Evolutionary conservation across 1,284 basidiomycete species (phyloP), one percentile per base, ranked within the genome.

Genomic region (Austropuccinia psidii): DNA sequence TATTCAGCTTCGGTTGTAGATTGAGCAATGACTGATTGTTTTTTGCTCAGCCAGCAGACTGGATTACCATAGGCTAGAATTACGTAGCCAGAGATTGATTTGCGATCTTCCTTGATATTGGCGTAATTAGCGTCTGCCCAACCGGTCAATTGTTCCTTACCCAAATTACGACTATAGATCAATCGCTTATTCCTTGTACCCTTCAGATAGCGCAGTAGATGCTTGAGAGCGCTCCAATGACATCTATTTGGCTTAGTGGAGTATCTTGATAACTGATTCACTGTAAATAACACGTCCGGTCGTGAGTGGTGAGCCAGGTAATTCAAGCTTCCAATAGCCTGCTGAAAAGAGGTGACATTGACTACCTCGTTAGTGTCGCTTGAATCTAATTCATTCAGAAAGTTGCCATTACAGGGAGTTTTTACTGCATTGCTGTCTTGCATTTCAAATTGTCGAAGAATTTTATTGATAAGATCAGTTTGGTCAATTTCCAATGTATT

Each of bases 31-130:
- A 43, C 24, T 15, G 52, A 17, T 45, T 68, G 68, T 35, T 70
- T 70, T 27, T 60, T 49, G 4, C 54, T 37, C 8, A 21, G 35
- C 67, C 67, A 70, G 29, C 67, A 55, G 3, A 70, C 37, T 5
- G 49, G n/a, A 35, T 57, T 49, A 0, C 68, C 66, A 6, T 43
- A 19, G 31, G n/a, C 35, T 21, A 37, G 11, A 13, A 35, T 6
- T n/a, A 37, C 55, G 47, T 6, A 62, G 19, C 60, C 60, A 1
- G 60, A 39, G 7, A 43, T 62, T 29, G 60, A 62, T 19, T 45
- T 62, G n/a, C 47, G 43, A 19, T 62, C 27, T 6, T 2, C 2
- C 15, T 7, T 29, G 2, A 29, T 39, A 15, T 39, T 62, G 6
- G 41, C 60, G 47, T 62, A 62, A 31, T 58, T 21, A 8, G 55